Evolutionary conservation across 75 land plant species (phyloP), one percentile per base, ranked within the genome.

Genomic region (Cunninghamia lanceolata): DNA sequence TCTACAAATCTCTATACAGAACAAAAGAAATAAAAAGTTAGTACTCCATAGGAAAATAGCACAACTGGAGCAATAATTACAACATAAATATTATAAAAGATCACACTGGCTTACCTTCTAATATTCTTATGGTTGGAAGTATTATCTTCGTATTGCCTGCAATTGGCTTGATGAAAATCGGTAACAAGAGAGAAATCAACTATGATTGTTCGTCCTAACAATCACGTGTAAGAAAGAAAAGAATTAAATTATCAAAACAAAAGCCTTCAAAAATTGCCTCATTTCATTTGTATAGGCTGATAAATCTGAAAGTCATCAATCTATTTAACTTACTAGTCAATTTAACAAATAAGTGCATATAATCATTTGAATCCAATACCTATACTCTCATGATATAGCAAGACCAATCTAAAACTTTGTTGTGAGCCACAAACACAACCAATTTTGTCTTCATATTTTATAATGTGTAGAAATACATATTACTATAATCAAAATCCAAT

Each of bases 91-190:
- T 82, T 35, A 84, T 11, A 71, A 42, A 36, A 70, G 4, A 74
- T 16, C 68, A 35, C 38, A 42, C 56, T n/a, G n/a, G 28, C 82
- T 19, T 42, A 88, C 93, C 93, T 85, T 54, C 91, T 87, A n/a
- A 92, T 93, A 73, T 91, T 87, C 87, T 89, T 91, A 53, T 94
- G 90, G 87, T 92, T 92, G 84, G 94, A 94, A 5, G 91, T 94
- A 83, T 94, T 94, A 73, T 92, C 95, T 77, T 94, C 95, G 87
- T 92, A 94, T 74, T 94, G 95, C 50, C 95, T 76, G 77, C 95
- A 94, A 28, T 94, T 94, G 16, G 95, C 95, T 87, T 94, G 94
- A 43, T 94, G 94, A 36, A 94, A 94, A 85, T 94, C 95, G 1
- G 94, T 94, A 15, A 94, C 95, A 43, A 94, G 94, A 30, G 94